A percentile compares a stretch with the other conserved stretches of the same genome.
Evolutionary conservation across 2,329 filamentous ascomycete genomes (phyloP).

Genomic region (Epicoccum nigrum): DNA sequence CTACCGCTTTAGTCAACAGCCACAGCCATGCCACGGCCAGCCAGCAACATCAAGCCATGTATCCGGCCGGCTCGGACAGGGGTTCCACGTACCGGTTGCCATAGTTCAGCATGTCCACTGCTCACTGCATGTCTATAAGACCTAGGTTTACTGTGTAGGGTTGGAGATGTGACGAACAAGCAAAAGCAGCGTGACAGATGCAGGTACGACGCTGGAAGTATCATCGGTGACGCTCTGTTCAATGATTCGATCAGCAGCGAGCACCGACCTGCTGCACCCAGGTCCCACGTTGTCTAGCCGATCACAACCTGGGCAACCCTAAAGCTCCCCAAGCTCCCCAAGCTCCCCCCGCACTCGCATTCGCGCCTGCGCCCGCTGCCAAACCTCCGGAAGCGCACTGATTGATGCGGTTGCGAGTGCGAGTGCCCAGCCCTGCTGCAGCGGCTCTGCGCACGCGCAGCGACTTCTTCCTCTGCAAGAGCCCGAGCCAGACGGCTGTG

Average conservation of each 20-base stretch:
- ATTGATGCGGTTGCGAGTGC: not conserved
- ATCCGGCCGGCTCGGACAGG: not conserved
- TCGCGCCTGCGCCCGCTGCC: conserved; percentile 14
- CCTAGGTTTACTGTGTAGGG: not conserved
- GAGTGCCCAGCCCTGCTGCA: conserved; percentile 5
- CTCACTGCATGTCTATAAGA: conserved; percentile 18
- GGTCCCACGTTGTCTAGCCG: conserved; percentile 15
- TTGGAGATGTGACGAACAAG: too few relatives aligned
- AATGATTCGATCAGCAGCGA: conserved; percentile 14
- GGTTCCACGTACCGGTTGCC: conserved; percentile 35
- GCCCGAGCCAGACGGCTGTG: too few relatives aligned
- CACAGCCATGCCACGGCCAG: conserved; percentile 4
- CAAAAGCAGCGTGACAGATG: not conserved
- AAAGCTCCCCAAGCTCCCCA: too few relatives aligned
- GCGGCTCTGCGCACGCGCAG: too few relatives aligned
- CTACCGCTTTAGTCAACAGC: conserved; percentile 9
- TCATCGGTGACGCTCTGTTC: conserved; percentile 7
- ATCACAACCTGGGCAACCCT: conserved; percentile 9
- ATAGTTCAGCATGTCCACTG: conserved; percentile 29
- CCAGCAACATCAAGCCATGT: conserved; percentile 4
- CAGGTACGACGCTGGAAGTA: conserved; percentile 6
- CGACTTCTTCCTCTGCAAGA: too few relatives aligned
- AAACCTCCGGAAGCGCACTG: conserved; percentile 3
- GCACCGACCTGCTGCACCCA: conserved; percentile 8
- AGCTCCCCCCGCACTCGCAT: conserved; percentile 19